Percentiles rank a stretch among this genome's conserved stretches.
Conservation (phyloP, 495 filamentous ascomycete species). For the Penicillium egyptiacum region DNA sequence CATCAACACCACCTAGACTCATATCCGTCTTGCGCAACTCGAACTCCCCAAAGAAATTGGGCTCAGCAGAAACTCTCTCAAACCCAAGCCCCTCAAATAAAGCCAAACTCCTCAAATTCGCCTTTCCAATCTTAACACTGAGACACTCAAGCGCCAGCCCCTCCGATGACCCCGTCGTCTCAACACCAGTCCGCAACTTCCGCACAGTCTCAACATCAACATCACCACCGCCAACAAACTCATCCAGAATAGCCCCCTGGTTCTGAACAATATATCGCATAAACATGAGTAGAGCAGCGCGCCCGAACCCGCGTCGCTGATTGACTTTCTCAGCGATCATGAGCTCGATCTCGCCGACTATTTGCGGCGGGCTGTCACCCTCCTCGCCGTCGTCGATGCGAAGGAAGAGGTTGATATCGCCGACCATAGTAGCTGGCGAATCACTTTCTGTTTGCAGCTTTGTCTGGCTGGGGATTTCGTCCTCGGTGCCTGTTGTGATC, state of each 20-base stretch:
- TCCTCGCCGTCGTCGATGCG: conserved; percentile 50
- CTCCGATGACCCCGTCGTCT: conserved; percentile 16
- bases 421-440: conserved; percentile 61
- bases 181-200: conserved; percentile 19
- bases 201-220: conserved; percentile 17
- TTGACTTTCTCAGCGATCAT: conserved; percentile 71
- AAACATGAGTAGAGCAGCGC: conserved; percentile 65
- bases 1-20: conserved; percentile 23
- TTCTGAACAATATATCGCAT: conserved; percentile 59
- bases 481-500: conserved; percentile 1
- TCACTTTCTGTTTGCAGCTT: conserved; percentile 48
- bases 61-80: conserved; percentile 41
- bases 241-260: conserved; percentile 52
- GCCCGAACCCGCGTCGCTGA: conserved; percentile 65
- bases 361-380: conserved; percentile 35
- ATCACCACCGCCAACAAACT: conserved; percentile 49
- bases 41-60: conserved; percentile 69
- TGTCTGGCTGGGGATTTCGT: not conserved
- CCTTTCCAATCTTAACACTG: conserved; percentile 60
- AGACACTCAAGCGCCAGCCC: conserved; percentile 38
- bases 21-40: conserved; percentile 51
- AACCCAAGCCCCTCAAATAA: conserved; percentile 63
- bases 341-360: conserved; percentile 78
- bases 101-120: conserved; percentile 55
- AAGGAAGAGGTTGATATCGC: conserved; percentile 87